A percentile compares a stretch with the other conserved stretches of the same genome.
Evolutionary conservation across 805 yeast species (phyloP).

Genomic region (Ogataea pini): DNA sequence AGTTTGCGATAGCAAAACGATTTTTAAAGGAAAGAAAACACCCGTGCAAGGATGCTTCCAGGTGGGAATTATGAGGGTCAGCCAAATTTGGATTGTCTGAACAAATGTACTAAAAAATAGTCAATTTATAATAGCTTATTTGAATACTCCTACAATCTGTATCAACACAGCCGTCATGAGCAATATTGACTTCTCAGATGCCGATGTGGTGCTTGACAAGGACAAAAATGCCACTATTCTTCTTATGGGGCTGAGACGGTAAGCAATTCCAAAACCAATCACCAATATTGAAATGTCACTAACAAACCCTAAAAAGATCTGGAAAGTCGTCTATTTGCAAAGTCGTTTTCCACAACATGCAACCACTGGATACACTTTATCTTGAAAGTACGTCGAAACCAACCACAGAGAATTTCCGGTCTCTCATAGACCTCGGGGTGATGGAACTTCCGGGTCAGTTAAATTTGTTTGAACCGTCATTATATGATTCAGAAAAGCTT

Average conservation of each 20-base stretch:
- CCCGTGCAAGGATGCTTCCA: too few relatives aligned
- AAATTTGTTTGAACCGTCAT: constrained; percentile 79
- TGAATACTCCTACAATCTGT: background rate
- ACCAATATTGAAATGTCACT: background rate
- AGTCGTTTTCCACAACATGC: constrained; percentile 95
- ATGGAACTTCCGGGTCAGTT: constrained; percentile 96
- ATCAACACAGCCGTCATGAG: constrained; percentile 7
- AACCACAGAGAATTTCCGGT: constrained; percentile 77
- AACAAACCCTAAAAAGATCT: constrained; percentile 43
- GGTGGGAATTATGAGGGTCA: too few relatives aligned
- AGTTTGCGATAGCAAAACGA: background rate
- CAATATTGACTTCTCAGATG: constrained; percentile 21
- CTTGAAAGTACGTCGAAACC: constrained; percentile 89
- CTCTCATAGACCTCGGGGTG: constrained; percentile 81
- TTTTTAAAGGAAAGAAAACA: background rate
- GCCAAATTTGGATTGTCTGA: background rate
- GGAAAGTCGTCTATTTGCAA: constrained; percentile 96
- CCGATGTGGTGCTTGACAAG: constrained; percentile 34
- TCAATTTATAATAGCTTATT: background rate
- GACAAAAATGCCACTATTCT: constrained; percentile 79
- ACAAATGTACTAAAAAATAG: background rate
- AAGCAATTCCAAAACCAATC: constrained; percentile 21
- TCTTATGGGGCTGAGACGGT: constrained; percentile 81
- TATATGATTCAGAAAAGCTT: constrained; percentile 71
- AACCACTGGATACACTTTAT: constrained; percentile 88